Percentiles rank a stretch among this genome's conserved stretches.
These are phyloP conservation scores for Primulina eburnea DNA, from an alignment of 257 asterid species.

Conservation along the genomic window DNA sequence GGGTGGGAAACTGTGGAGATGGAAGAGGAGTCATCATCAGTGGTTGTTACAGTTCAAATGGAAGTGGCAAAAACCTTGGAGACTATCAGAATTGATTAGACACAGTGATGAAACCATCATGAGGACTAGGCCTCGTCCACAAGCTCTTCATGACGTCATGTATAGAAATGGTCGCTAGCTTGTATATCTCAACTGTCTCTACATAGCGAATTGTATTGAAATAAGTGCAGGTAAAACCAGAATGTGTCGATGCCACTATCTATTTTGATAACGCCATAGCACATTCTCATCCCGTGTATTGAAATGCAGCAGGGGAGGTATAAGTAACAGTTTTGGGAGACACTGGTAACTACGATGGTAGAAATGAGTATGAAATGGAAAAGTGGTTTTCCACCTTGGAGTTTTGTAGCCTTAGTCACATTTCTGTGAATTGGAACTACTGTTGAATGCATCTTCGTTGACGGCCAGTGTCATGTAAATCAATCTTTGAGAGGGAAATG, in stretches of 20 bases:
- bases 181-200: slow-evolving; percentile 33
- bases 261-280: not conserved
- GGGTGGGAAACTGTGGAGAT: slow-evolving; percentile 97
- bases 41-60: slow-evolving; percentile 98
- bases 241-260: not conserved
- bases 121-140: slow-evolving; percentile 82
- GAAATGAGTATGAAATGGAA: slow-evolving; percentile 30
- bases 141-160: slow-evolving; percentile 62
- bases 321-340: slow-evolving; percentile 33
- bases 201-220: slow-evolving; percentile 34
- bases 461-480: slow-evolving; percentile 28
- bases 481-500: slow-evolving; percentile 2
- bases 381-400: slow-evolving; percentile 25
- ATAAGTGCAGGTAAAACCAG: slow-evolving; percentile 53
- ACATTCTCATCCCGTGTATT: no score
- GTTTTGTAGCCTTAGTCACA: slow-evolving; percentile 30
- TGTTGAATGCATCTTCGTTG: slow-evolving; percentile 11
- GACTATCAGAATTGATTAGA: slow-evolving; percentile 88
- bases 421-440: slow-evolving; percentile 23
- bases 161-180: slow-evolving; percentile 73
- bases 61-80: slow-evolving; percentile 99
- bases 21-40: slow-evolving; percentile 99
- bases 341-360: slow-evolving; percentile 30
- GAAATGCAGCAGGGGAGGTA: slow-evolving; percentile 35
- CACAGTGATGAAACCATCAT: slow-evolving; percentile 95